Evolutionary conservation across 2,329 filamentous ascomycete genomes (phyloP).

Genomic region (Clonostachys solani): DNA sequence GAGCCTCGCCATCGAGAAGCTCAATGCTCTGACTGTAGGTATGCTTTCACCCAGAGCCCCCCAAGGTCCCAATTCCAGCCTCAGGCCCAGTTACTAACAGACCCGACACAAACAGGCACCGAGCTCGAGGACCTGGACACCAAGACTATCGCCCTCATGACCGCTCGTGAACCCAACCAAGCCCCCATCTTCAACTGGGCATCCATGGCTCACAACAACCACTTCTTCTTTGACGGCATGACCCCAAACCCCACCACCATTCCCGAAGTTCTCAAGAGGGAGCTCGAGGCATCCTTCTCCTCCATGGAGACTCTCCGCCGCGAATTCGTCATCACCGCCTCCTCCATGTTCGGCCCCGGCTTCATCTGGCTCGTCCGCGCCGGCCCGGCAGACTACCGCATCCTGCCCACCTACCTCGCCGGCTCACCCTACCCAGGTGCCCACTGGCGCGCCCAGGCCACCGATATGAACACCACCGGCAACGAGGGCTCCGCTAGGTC

Average conservation of each 20-base stretch:
- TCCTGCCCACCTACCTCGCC: conserved; percentile 87
- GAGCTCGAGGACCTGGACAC: conserved; percentile 56
- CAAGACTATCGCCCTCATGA: conserved; percentile 67
- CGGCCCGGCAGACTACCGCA: conserved; percentile 47
- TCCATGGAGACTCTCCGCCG: conserved; percentile 76
- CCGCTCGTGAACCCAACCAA: conserved; percentile 71
- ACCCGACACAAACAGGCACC: conserved; percentile 43
- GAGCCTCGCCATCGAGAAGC: conserved; percentile 64
- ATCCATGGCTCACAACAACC: conserved; percentile 91
- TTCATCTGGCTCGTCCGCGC: conserved; percentile 89
- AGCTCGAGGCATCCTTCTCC: conserved; percentile 70
- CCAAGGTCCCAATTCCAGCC: too few species aligned
- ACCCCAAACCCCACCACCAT: conserved; percentile 42
- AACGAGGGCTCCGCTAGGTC: conserved; percentile 25
- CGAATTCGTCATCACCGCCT: conserved; percentile 77
- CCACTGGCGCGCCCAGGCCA: conserved; percentile 67
- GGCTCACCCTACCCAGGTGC: conserved; percentile 84
- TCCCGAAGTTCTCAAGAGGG: conserved; percentile 47
- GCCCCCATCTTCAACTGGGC: conserved; percentile 92
- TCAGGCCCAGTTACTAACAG: not conserved
- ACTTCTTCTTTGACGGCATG: conserved; percentile 70
- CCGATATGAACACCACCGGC: conserved; percentile 66
- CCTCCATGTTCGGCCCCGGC: conserved; percentile 92
- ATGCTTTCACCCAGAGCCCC: conserved; percentile 10
- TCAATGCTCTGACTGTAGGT: conserved; percentile 75